Conservation (phyloP, 1,284 basidiomycete genomes). For the Rhodotorula sp. region DNA sequence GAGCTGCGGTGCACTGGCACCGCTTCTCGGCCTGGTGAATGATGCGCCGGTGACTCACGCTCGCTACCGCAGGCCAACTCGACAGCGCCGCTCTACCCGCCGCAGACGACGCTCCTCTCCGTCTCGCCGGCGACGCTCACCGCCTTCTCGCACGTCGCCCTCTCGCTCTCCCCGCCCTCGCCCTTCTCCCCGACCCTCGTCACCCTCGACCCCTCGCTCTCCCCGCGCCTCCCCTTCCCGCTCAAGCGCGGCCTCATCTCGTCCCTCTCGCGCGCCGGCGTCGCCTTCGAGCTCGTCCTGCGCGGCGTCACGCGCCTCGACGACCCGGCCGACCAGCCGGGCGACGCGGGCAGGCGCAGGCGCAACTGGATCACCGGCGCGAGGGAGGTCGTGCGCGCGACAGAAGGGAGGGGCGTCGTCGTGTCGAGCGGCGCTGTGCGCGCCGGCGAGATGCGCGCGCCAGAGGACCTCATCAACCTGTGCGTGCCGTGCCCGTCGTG, state of each 20-base stretch:
- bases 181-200: constrained; percentile 78
- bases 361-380: constrained; percentile 79
- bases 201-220: constrained; percentile 68
- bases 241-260: constrained; percentile 78
- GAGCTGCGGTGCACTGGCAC: background rate
- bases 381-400: constrained; percentile 69
- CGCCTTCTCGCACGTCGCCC: constrained; percentile 73
- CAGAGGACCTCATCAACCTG: constrained; percentile 72
- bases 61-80: constrained; percentile 30
- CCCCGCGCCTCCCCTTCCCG: constrained; percentile 73
- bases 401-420: constrained; percentile 71
- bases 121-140: constrained; percentile 69
- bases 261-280: constrained; percentile 77
- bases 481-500: constrained; percentile 51
- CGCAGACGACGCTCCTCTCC: constrained; percentile 58
- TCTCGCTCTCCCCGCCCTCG: constrained; percentile 76
- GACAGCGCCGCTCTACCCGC: constrained; percentile 31
- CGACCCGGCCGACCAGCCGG: constrained; percentile 45
- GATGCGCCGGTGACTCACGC: too few species aligned
- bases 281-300: constrained; percentile 78
- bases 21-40: background rate
- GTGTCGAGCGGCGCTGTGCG: constrained; percentile 64
- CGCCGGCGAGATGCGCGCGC: constrained; percentile 64
- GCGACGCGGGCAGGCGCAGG: constrained; percentile 54
- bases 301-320: constrained; percentile 68